Evolutionary conservation across 2,329 filamentous ascomycete species (phyloP), one percentile per base, ranked within the genome.

Genomic region (Sporothrix brunneoviolacea): DNA sequence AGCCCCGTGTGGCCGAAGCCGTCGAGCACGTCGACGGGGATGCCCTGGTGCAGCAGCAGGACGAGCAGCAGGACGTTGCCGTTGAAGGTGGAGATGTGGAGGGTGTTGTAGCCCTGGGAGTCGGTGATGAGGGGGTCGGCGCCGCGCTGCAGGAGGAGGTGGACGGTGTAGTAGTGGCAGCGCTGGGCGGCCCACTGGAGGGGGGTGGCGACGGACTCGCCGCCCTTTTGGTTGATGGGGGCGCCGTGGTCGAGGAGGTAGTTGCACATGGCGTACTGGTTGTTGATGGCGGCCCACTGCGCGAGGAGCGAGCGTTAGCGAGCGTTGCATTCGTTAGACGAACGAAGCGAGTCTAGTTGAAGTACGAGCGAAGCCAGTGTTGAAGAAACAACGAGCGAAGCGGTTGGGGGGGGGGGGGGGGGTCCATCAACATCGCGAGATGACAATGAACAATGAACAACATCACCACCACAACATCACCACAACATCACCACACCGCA

Each of bases 201-300:
- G 15, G 93, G 87, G 38, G 93, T 97, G 15, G 93, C 91, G 37
- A 95, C 79, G 9, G 91, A 95, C 64, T 97, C 91, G 67, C 93
- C 93, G 67, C 94, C 93, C 68, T 94, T 95, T 56, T 83, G 85
- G 70, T 98, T 97, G 62, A 97, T 86, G 64, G 95, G 86, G 63
- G 91, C 93, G 62, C 90, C 90, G 56, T 74, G 70, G 44, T 80
- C 87, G 64, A 98, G 80, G 39, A 98, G 82, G 69, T 94, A 96
- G 68, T 93, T 91, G 79, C 91, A 96, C 75, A 97, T 90, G 58
- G 88, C 88, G 71, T 91, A 94, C 66, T 96, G 93, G 64, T 97
- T 97, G 72, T 98, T 98, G 67, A 98, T 97, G 33, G 94, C 89
- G 41, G 93, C 93, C 93, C 93, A 98, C 89, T 98, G 24, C 10